Evolutionary conservation across 2,329 filamentous ascomycete genomes (phyloP).

Genomic region (Aspergillus thermomutatus): DNA sequence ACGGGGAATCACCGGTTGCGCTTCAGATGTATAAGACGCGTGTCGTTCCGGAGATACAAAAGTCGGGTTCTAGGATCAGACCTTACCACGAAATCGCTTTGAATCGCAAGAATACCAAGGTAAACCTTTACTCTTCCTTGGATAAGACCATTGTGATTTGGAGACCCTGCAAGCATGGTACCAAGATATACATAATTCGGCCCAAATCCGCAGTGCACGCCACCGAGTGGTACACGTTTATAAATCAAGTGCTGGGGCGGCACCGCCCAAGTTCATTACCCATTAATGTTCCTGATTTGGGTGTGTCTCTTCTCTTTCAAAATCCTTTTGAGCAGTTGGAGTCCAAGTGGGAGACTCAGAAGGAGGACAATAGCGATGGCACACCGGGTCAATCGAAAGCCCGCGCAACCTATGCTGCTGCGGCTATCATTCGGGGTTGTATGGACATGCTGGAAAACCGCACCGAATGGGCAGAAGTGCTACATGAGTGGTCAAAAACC

Average conservation of each 20-base stretch:
- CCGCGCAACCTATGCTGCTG: slow-evolving; percentile 55
- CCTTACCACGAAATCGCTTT: slow-evolving; percentile 58
- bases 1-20: slow-evolving; percentile 53
- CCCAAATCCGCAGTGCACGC: slow-evolving; percentile 59
- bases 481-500: slow-evolving; percentile 56
- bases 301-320: slow-evolving; percentile 55
- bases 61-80: slow-evolving; percentile 50
- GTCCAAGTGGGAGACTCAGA: slow-evolving; percentile 31
- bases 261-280: slow-evolving; percentile 54
- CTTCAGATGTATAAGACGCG: slow-evolving; percentile 61
- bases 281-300: slow-evolving; percentile 62
- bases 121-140: slow-evolving; percentile 63
- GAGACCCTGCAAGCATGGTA: slow-evolving; percentile 52
- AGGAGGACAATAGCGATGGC: slow-evolving; percentile 46
- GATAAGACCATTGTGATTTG: slow-evolving; percentile 67
- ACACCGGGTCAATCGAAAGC: slow-evolving; percentile 28
- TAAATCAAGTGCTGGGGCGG: slow-evolving; percentile 59
- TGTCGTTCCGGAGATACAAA: slow-evolving; percentile 60
- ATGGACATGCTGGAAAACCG: slow-evolving; percentile 56
- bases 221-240: slow-evolving; percentile 67
- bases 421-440: slow-evolving; percentile 55
- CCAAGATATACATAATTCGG: slow-evolving; percentile 60
- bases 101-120: slow-evolving; percentile 50
- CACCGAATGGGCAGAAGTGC: slow-evolving; percentile 57
- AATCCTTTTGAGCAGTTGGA: slow-evolving; percentile 58